Percentiles rank a stretch among this genome's conserved stretches.
Evolutionary conservation across 495 filamentous ascomycete species (phyloP).

Genomic region (Tricharina praecox): DNA sequence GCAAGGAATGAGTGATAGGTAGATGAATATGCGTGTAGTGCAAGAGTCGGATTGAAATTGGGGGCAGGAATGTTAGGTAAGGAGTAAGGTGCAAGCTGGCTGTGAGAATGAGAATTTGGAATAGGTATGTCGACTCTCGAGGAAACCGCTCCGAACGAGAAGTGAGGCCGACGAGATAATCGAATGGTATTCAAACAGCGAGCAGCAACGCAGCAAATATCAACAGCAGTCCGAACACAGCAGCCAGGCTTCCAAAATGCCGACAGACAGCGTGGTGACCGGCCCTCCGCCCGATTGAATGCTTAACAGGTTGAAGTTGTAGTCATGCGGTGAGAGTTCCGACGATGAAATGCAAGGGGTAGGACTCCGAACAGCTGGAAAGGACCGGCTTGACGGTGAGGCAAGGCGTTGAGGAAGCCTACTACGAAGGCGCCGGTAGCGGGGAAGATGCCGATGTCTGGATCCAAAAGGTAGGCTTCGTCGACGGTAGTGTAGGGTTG

Average conservation of each 20-base stretch:
- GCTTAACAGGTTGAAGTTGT: conserved; percentile 24
- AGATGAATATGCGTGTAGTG: too few relatives aligned
- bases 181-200: neutral
- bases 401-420: too few relatives aligned
- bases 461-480: neutral
- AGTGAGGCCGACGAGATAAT: neutral
- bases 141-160: neutral
- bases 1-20: too few relatives aligned
- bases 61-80: too few relatives aligned
- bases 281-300: conserved; percentile 27
- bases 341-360: conserved; percentile 23
- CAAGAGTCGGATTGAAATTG: neutral
- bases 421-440: too few relatives aligned
- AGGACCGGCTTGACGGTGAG: too few relatives aligned
- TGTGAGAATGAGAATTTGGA: neutral
- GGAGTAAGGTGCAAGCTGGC: too few relatives aligned
- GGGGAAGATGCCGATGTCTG: neutral
- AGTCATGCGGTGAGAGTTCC: conserved; percentile 26
- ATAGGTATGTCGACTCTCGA: neutral
- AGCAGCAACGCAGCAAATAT: neutral
- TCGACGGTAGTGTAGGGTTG: neutral
- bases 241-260: neutral
- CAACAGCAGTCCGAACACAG: neutral
- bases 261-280: conserved; percentile 24
- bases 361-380: neutral